Percentiles rank a stretch among this genome's conserved stretches.
phyloP scores from a whole-genome alignment of 2,329 filamentous ascomycete genomes.

The Pseudocercospora ulei region DNA sequence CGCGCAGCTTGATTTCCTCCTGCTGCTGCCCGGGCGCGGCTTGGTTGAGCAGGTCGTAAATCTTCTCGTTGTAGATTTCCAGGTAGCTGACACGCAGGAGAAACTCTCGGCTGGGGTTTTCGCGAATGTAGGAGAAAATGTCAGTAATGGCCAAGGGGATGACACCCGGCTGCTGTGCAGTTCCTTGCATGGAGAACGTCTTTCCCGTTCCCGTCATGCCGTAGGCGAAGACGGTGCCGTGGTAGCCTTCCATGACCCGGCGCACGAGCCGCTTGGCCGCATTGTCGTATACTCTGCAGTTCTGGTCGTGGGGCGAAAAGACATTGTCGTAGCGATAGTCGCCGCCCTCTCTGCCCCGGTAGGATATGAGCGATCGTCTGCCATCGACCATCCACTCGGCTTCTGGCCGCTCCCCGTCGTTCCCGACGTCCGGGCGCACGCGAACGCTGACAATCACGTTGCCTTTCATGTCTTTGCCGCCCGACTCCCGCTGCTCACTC shows the following conservation, averaged over 20 bases:
- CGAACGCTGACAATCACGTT: conserved; percentile 94
- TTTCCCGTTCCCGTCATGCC: conserved; percentile 99
- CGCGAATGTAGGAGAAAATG: conserved; percentile 97
- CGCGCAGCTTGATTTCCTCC: conserved; percentile 93
- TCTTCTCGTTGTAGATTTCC: conserved; percentile 98
- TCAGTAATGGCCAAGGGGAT: conserved; percentile 96
- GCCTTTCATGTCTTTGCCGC: conserved; percentile 65
- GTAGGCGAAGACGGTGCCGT: conserved; percentile 96
- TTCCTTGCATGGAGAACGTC: conserved; percentile 99
- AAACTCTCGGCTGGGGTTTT: conserved; percentile 90
- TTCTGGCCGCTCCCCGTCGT: conserved; percentile 53
- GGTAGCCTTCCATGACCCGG: conserved; percentile 97
- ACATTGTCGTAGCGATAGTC: conserved; percentile 97
- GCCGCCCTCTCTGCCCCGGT: conserved; percentile 78
- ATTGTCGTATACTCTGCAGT: conserved; percentile 87
- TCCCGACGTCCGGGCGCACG: conserved; percentile 72
- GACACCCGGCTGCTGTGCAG: conserved; percentile 85
- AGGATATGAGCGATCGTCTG: conserved; percentile 69
- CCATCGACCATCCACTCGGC: conserved; percentile 90
- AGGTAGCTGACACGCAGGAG: conserved; percentile 91
- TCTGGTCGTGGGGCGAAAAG: conserved; percentile 87
- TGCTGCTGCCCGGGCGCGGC: conserved; percentile 52
- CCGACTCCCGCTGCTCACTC: conserved; percentile 29
- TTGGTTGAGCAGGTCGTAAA: conserved; percentile 82
- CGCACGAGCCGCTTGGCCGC: conserved; percentile 88